Conservation (phyloP, 2,329 filamentous ascomycete genomes). For the Plectosphaerella cucumerina region DNA sequence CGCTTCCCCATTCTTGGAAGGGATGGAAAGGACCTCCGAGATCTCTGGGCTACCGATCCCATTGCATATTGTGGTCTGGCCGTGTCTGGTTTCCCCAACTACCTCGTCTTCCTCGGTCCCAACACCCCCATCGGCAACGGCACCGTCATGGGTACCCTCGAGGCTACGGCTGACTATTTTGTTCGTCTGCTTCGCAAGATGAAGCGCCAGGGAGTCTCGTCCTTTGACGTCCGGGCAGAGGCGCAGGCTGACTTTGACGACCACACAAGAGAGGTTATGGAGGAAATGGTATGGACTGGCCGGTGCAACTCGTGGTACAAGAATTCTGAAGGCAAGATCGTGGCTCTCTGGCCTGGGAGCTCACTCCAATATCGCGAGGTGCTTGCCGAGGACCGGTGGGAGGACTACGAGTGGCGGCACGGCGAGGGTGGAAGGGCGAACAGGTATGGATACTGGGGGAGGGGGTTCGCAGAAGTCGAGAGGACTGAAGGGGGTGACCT, state of each 20-base stretch:
- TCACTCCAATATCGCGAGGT: slow-evolving; percentile 38
- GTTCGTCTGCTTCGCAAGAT: not conserved
- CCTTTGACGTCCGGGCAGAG: not conserved
- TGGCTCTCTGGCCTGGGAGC: slow-evolving; percentile 39
- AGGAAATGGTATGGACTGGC: slow-evolving; percentile 41
- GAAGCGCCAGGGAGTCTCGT: not conserved
- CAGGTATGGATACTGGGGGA: not conserved
- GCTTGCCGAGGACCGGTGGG: slow-evolving; percentile 37
- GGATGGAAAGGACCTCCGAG: slow-evolving; percentile 20
- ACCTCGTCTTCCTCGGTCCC: slow-evolving; percentile 30
- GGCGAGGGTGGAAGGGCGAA: not conserved
- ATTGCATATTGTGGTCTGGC: slow-evolving; percentile 25
- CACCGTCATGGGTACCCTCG: slow-evolving; percentile 34
- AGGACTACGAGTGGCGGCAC: slow-evolving; percentile 31
- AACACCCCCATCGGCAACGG: slow-evolving; percentile 34
- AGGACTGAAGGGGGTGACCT: not conserved
- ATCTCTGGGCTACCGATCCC: slow-evolving; percentile 20
- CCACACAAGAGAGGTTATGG: slow-evolving; percentile 44
- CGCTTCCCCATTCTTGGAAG: slow-evolving; percentile 42
- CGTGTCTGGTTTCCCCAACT: slow-evolving; percentile 20
- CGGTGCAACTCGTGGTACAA: slow-evolving; percentile 51
- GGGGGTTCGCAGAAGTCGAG: not conserved
- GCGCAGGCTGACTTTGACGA: slow-evolving; percentile 34
- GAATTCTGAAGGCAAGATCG: slow-evolving; percentile 27
- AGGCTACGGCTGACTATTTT: slow-evolving; percentile 38